Percentiles rank a stretch among this genome's conserved stretches.
These are phyloP conservation scores for Geranomyces variabilis DNA, from an alignment of 192 early-diverging fungal genomes.

Conservation along the genomic window DNA sequence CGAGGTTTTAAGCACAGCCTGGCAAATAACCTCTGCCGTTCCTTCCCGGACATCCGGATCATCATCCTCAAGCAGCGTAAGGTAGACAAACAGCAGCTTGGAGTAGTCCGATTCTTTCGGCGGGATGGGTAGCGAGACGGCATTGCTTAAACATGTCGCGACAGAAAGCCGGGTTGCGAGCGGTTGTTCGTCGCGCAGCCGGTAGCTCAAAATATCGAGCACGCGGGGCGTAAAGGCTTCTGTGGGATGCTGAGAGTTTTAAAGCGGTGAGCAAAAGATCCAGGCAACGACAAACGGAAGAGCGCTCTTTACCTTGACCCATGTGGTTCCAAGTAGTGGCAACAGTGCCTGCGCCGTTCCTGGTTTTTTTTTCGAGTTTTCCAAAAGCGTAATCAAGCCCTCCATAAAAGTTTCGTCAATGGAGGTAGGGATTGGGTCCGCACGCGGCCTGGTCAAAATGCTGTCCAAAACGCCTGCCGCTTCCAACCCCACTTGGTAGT, in stretches of 20 bases:
- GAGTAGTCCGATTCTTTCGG: slow-evolving; percentile 29
- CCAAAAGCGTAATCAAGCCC: background rate
- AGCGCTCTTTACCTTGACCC: background rate
- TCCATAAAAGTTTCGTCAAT: background rate
- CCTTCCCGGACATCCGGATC: slow-evolving; percentile 75
- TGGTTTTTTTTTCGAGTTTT: background rate
- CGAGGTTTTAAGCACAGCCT: slow-evolving; percentile 52
- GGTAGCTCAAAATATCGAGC: slow-evolving; percentile 39
- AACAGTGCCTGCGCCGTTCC: background rate
- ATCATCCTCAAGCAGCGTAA: slow-evolving; percentile 72
- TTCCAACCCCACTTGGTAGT: slow-evolving; percentile 24
- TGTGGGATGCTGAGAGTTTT: background rate
- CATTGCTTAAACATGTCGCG: slow-evolving; percentile 41
- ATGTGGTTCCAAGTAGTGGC: background rate
- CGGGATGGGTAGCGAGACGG: background rate
- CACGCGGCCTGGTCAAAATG: background rate
- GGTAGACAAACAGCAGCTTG: slow-evolving; percentile 56
- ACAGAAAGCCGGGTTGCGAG: slow-evolving; percentile 61
- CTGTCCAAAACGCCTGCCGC: slow-evolving; percentile 23
- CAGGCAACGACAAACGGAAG: too few relatives aligned
- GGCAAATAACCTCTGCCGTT: slow-evolving; percentile 62
- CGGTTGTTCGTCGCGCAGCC: slow-evolving; percentile 56
- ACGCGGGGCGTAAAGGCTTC: background rate
- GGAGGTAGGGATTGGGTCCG: slow-evolving; percentile 34
- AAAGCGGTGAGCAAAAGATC: too few relatives aligned